Percentiles rank a stretch among this genome's conserved stretches.
phyloP scores from a whole-genome alignment of 108 stramenopile genomes.

The Cyclotella kingstonii region DNA sequence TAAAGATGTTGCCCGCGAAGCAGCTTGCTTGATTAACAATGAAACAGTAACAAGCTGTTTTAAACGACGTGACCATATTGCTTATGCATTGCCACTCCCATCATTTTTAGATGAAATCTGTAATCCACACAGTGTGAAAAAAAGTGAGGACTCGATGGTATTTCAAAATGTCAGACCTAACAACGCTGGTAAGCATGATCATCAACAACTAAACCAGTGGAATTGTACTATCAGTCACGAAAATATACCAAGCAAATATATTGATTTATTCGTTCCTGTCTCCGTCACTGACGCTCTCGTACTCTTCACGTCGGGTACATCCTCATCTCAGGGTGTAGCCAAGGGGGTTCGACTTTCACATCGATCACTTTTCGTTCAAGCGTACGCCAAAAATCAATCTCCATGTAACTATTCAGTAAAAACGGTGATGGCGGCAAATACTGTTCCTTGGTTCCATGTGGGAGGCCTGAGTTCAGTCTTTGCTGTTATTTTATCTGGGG shows the following conservation, averaged over 20 bases:
- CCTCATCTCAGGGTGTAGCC: constrained; percentile 44
- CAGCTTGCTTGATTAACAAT: no score
- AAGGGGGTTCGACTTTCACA: constrained; percentile 83
- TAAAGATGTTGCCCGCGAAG: no score
- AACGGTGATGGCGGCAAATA: constrained; percentile 69
- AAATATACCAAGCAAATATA: neutral
- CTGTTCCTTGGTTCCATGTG: constrained; percentile 92
- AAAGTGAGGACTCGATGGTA: no score
- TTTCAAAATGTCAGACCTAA: no score
- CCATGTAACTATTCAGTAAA: constrained; percentile 59
- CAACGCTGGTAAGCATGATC: no score
- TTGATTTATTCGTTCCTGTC: neutral
- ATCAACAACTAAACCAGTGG: constrained; percentile 1
- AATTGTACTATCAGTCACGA: neutral
- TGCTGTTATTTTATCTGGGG: constrained; percentile 75
- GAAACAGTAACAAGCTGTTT: no score
- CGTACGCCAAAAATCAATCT: constrained; percentile 53
- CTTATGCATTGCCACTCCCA: no score
- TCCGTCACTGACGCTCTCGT: constrained; percentile 56
- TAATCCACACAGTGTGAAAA: no score
- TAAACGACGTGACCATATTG: no score
- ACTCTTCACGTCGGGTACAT: constrained; percentile 84
- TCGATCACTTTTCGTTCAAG: constrained; percentile 68
- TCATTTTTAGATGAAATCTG: no score
- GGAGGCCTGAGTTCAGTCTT: constrained; percentile 83